Evolutionary conservation across 331 rosid species (phyloP).

Genomic region (Rosa hybrid): DNA sequence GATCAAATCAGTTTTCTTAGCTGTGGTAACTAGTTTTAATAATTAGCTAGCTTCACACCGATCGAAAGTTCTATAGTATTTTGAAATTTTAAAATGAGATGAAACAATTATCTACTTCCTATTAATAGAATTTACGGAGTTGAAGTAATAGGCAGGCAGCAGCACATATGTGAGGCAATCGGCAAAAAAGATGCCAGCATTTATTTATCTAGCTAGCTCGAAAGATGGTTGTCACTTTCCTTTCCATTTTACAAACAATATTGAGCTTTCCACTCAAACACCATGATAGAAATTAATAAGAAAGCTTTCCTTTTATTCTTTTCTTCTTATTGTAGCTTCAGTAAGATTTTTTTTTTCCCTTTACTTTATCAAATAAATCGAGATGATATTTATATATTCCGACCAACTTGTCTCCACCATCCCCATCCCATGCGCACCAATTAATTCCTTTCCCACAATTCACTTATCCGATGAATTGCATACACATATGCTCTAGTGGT

Average conservation of each 20-base stretch:
- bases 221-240: neutral
- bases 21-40: too few relatives aligned
- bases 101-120: too few relatives aligned
- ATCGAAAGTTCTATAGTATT: too few relatives aligned
- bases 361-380: neutral
- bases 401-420: neutral
- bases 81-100: too few relatives aligned
- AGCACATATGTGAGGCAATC: too few relatives aligned
- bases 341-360: neutral
- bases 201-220: too few relatives aligned
- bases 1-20: too few relatives aligned
- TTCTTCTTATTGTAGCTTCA: neutral
- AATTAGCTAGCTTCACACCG: too few relatives aligned
- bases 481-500: neutral
- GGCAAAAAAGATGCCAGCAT: too few relatives aligned
- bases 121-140: too few relatives aligned
- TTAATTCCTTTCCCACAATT: neutral
- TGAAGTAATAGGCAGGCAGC: too few relatives aligned
- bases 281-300: neutral
- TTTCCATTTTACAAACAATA: too few relatives aligned
- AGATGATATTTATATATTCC: neutral
- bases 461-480: neutral
- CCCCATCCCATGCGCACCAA: neutral
- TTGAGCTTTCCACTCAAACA: neutral
- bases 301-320: neutral